These are phyloP conservation scores for Tothia fuscella DNA, from an alignment of 2,329 filamentous ascomycete species.

Conservation along the genomic window DNA sequence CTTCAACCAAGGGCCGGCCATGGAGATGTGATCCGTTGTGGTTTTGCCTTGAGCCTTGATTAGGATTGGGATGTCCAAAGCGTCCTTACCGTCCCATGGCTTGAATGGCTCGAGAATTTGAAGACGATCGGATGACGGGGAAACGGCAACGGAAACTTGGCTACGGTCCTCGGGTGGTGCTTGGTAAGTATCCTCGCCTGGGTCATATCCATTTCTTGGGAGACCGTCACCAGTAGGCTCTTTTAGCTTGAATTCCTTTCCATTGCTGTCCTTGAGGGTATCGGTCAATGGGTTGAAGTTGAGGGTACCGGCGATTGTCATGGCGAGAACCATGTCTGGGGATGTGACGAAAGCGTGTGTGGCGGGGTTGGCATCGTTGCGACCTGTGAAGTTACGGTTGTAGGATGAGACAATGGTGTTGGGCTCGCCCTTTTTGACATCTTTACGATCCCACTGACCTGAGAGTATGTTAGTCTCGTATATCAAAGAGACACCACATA, in stretches of 20 bases:
- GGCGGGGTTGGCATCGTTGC: slow-evolving; percentile 91
- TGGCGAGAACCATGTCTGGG: slow-evolving; percentile 76
- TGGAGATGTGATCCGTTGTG: slow-evolving; percentile 93
- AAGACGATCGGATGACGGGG: slow-evolving; percentile 83
- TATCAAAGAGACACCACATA: not conserved
- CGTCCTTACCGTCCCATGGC: slow-evolving; percentile 88
- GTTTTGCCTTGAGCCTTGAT: slow-evolving; percentile 97
- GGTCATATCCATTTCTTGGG: slow-evolving; percentile 72
- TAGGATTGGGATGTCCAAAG: slow-evolving; percentile 69
- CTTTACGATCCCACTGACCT: slow-evolving; percentile 79
- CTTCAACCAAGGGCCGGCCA: slow-evolving; percentile 95
- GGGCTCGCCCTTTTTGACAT: slow-evolving; percentile 87
- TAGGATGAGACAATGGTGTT: slow-evolving; percentile 98
- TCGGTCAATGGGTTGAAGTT: slow-evolving; percentile 95
- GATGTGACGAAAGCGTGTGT: slow-evolving; percentile 91
- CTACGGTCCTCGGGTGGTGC: slow-evolving; percentile 73
- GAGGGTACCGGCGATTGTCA: slow-evolving; percentile 71
- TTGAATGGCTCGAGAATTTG: slow-evolving; percentile 81
- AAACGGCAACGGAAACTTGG: slow-evolving; percentile 65
- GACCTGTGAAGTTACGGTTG: slow-evolving; percentile 99
- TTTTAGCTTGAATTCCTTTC: slow-evolving; percentile 87
- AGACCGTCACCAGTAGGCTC: slow-evolving; percentile 71
- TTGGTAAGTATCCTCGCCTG: slow-evolving; percentile 89
- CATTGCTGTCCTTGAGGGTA: slow-evolving; percentile 84
- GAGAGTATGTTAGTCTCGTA: slow-evolving; percentile 1